Evolutionary conservation across 1,284 basidiomycete species (phyloP), one percentile per base, ranked within the genome.

Genomic region (Tetrapyrgos nigripes): DNA sequence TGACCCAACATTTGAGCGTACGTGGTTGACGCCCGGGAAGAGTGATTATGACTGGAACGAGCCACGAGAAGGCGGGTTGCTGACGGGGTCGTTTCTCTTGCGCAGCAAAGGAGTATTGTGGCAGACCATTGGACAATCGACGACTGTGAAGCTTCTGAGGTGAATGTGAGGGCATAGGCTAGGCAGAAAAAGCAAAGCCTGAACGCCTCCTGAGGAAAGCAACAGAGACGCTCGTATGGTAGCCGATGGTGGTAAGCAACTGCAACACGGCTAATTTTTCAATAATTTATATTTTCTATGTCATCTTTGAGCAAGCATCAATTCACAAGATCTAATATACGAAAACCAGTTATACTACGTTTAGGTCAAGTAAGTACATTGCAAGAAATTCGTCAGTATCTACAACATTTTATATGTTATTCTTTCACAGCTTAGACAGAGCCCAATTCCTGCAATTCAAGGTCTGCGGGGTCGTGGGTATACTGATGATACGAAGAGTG

Each of bases 401-500:
- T 40, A 40, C 37, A 40, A 9, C 14, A 40, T 4, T 40, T n/a
- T 4, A n/a, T 40, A 17, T 40, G 4, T 40, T 40, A 17, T 49
- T 24, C 82, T 82, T 65, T 81, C 80, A 56, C 26, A 26, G n/a
- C 28, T 44, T 65, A 76, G 37, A 63, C 57, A 26, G 76, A 71
- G 3, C 80, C 80, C 58, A 93, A 77, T 53, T 89, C 83, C 75
- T 93, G 89, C 76, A 91, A 72, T 75, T 91, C 88, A 59, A 97
- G 80, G 76, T 97, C 94, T 55, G 91, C 89, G 53, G 79, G 68
- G 71, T 96, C 92, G 91, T 93, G n/a, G 94, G 94, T 50, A 96
- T 94, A 55, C 84, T 85, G 66, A 93, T 74, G 60, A 93, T 83
- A 58, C 91, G 88, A 59, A 93, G 79, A 21, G 92, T 93, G 80